A percentile compares a stretch with the other conserved stretches of the same genome.
These are phyloP conservation scores for Arabidopsis suecica DNA, from an alignment of 345 rosid genomes.

Conservation along the genomic window DNA sequence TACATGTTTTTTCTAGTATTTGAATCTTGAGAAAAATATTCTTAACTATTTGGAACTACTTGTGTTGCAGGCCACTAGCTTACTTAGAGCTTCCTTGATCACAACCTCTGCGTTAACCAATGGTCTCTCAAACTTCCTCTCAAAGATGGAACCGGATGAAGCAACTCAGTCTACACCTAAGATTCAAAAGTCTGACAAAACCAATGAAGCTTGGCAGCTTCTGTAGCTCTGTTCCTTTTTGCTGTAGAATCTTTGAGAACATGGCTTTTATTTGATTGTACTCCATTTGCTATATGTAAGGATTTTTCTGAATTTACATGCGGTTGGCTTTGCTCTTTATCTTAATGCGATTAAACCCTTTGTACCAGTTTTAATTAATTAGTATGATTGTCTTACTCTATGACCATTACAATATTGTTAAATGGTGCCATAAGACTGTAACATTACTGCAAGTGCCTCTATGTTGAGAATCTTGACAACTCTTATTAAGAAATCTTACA, in stretches of 20 bases:
- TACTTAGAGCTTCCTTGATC: slow-evolving; percentile 33
- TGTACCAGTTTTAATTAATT: too few relatives aligned
- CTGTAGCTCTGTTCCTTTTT: too few relatives aligned
- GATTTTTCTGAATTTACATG: not conserved
- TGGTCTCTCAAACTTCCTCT: slow-evolving; percentile 29
- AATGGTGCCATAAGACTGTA: too few relatives aligned
- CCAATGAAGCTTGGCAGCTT: too few relatives aligned
- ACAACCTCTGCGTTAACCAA: slow-evolving; percentile 29
- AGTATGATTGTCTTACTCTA: too few relatives aligned
- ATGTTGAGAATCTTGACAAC: too few relatives aligned
- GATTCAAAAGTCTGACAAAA: slow-evolving; percentile 18
- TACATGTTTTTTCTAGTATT: not conserved
- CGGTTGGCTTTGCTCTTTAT: not conserved
- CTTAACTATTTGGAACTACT: not conserved
- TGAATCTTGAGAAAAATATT: not conserved
- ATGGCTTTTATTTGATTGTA: too few relatives aligned
- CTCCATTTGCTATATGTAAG: not conserved
- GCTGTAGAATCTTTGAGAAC: too few relatives aligned
- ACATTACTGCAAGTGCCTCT: too few relatives aligned
- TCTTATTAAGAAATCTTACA: too few relatives aligned
- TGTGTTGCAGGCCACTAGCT: slow-evolving; percentile 32
- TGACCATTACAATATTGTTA: too few relatives aligned
- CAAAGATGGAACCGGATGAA: slow-evolving; percentile 13
- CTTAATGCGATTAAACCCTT: not conserved
- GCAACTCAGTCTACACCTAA: slow-evolving; percentile 1